phyloP scores from a whole-genome alignment of 345 rosid genomes.

The Trapa incisa region DNA sequence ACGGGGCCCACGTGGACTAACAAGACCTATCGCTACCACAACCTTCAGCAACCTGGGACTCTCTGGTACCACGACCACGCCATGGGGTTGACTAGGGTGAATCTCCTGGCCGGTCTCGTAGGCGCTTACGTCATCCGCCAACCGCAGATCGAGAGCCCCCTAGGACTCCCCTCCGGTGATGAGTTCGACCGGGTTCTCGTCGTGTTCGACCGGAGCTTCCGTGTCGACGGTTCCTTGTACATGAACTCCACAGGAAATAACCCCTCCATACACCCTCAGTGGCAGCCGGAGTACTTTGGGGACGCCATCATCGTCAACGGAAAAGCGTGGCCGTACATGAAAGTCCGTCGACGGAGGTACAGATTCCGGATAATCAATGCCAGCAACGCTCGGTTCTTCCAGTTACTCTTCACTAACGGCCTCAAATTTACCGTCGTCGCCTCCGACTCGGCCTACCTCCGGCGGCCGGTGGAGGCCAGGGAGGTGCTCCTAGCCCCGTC shows the following conservation, averaged over 20 bases:
- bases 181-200: constrained; percentile 55
- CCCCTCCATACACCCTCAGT: constrained; percentile 80
- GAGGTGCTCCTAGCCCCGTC: constrained; percentile 54
- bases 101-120: constrained; percentile 67
- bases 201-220: constrained; percentile 70
- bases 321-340: constrained; percentile 72
- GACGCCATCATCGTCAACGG: constrained; percentile 75
- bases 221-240: constrained; percentile 55
- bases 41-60: constrained; percentile 76
- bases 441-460: constrained; percentile 57
- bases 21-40: constrained; percentile 37
- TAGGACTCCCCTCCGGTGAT: constrained; percentile 37
- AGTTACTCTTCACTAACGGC: constrained; percentile 62
- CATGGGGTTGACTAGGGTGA: constrained; percentile 76
- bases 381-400: constrained; percentile 71
- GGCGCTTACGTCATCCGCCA: constrained; percentile 73
- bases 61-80: constrained; percentile 97
- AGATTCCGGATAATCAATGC: constrained; percentile 73
- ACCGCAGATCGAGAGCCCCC: constrained; percentile 35
- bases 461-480: constrained; percentile 26
- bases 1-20: constrained; percentile 60
- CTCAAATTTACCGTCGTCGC: constrained; percentile 42
- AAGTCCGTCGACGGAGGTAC: constrained; percentile 68
- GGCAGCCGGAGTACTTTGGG: constrained; percentile 95
- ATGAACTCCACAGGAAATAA: constrained; percentile 85